phyloP scores from a whole-genome alignment of 108 stramenopile species.

The Stephanodiscus minutulus region DNA sequence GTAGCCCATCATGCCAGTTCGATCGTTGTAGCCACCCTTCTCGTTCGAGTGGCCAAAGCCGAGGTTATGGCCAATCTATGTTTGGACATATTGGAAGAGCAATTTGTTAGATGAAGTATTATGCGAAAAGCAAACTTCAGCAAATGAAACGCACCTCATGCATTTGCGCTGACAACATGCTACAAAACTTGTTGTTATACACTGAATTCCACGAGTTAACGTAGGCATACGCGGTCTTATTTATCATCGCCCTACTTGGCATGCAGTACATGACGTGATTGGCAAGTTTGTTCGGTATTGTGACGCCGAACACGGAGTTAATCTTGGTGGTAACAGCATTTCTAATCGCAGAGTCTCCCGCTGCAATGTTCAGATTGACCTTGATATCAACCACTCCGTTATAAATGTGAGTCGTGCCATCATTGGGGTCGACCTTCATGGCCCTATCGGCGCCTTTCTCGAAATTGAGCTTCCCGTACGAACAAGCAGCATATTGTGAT shows the following conservation, averaged over 20 bases:
- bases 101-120: too few relatives aligned
- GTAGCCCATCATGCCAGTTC: constrained; percentile 49
- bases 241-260: constrained; percentile 42
- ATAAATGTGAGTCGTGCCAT: constrained; percentile 5
- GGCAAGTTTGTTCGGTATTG: constrained; percentile 22
- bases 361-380: constrained; percentile 7
- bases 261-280: constrained; percentile 66
- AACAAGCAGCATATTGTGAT: constrained; percentile 49
- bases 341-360: not conserved
- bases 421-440: not conserved
- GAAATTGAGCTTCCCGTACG: constrained; percentile 40
- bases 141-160: constrained; percentile 56
- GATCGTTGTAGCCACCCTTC: constrained; percentile 38
- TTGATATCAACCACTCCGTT: constrained; percentile 30
- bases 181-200: constrained; percentile 65
- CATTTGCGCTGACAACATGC: constrained; percentile 44
- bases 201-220: constrained; percentile 51
- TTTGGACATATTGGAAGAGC: too few relatives aligned
- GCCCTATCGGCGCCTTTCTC: constrained; percentile 7
- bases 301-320: constrained; percentile 25
- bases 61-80: constrained; percentile 50
- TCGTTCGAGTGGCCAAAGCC: constrained; percentile 50
- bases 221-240: constrained; percentile 53
- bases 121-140: too few relatives aligned
- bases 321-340: not conserved